These are phyloP conservation scores for Coemansia sp. DNA, from an alignment of 371 early-diverging fungal genomes.

Conservation along the genomic window DNA sequence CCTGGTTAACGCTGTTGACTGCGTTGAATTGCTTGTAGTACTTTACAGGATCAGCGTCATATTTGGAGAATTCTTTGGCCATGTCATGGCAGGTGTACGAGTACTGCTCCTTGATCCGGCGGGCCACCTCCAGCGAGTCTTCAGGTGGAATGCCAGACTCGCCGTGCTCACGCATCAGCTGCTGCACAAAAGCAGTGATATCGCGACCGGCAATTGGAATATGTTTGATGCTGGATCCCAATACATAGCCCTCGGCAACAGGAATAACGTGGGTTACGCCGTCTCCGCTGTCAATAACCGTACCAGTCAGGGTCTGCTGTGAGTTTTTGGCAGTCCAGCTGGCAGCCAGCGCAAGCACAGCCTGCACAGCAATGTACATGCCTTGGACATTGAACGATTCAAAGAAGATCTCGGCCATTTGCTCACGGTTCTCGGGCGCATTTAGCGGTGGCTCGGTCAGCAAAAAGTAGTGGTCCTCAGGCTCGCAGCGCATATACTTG, in stretches of 20 bases:
- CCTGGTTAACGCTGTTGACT: constrained; percentile 79
- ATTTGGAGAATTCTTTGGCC: constrained; percentile 93
- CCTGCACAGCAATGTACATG: constrained; percentile 90
- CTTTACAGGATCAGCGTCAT: constrained; percentile 84
- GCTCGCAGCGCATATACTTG: constrained; percentile 95
- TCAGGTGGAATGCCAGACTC: constrained; percentile 94
- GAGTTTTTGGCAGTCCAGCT: constrained; percentile 83
- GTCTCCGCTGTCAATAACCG: constrained; percentile 96
- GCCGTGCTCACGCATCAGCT: constrained; percentile 90
- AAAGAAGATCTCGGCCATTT: constrained; percentile 91
- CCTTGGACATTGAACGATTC: constrained; percentile 88
- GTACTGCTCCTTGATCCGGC: constrained; percentile 92
- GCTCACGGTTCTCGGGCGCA: constrained; percentile 89
- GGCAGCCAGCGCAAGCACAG: constrained; percentile 87
- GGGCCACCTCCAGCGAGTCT: constrained; percentile 90
- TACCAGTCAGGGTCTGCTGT: constrained; percentile 87
- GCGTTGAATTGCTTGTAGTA: constrained; percentile 84
- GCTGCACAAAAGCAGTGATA: constrained; percentile 95
- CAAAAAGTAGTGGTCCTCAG: constrained; percentile 94
- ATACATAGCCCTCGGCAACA: constrained; percentile 96
- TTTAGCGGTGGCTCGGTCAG: constrained; percentile 91
- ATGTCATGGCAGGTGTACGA: constrained; percentile 96
- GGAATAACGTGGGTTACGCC: constrained; percentile 99
- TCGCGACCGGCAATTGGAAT: constrained; percentile 98
- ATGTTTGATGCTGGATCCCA: constrained; percentile 95